Percentiles rank a stretch among this genome's conserved stretches.
Conservation (phyloP, 441 rosid species). For the Brassica balearica region DNA sequence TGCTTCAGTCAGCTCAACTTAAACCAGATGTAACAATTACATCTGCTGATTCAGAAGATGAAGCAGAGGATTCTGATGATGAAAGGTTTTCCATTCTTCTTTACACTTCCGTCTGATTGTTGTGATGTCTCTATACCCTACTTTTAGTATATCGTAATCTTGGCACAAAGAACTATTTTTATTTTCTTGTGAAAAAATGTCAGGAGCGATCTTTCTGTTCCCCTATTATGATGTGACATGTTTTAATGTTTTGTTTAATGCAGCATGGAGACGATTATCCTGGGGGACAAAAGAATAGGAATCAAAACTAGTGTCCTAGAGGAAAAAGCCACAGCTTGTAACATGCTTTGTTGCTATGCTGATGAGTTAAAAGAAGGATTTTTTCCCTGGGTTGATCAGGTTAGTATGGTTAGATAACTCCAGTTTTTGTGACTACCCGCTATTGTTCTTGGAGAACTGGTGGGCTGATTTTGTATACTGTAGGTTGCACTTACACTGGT, state of each 20-base stretch:
- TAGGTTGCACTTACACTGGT: conserved; percentile 98
- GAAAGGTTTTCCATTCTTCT: conserved; percentile 66
- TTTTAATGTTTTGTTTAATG: conserved; percentile 36
- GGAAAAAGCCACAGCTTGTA: conserved; percentile 99
- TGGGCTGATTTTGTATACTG: conserved; percentile 16
- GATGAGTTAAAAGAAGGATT: conserved; percentile 99
- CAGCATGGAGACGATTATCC: conserved; percentile 99
- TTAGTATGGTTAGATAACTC: conserved; percentile 40
- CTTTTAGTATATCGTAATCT: not conserved
- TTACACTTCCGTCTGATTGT: conserved; percentile 20
- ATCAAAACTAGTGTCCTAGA: conserved; percentile 97
- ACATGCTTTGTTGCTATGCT: conserved; percentile 99
- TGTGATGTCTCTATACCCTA: conserved; percentile 8
- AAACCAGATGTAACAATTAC: conserved; percentile 99
- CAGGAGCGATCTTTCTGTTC: not conserved
- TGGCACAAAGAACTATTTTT: not conserved
- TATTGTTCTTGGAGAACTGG: not conserved
- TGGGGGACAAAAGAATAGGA: conserved; percentile 99
- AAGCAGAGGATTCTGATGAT: conserved; percentile 93
- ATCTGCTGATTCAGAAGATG: conserved; percentile 97
- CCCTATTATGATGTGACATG: conserved; percentile 6
- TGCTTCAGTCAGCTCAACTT: conserved; percentile 97
- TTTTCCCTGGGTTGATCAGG: conserved; percentile 99
- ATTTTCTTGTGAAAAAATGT: not conserved
- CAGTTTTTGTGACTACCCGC: conserved; percentile 16